Percentiles rank a stretch among this genome's conserved stretches.
phyloP scores from a whole-genome alignment of 2,329 filamentous ascomycete species.

The Didymella keratinophila region DNA sequence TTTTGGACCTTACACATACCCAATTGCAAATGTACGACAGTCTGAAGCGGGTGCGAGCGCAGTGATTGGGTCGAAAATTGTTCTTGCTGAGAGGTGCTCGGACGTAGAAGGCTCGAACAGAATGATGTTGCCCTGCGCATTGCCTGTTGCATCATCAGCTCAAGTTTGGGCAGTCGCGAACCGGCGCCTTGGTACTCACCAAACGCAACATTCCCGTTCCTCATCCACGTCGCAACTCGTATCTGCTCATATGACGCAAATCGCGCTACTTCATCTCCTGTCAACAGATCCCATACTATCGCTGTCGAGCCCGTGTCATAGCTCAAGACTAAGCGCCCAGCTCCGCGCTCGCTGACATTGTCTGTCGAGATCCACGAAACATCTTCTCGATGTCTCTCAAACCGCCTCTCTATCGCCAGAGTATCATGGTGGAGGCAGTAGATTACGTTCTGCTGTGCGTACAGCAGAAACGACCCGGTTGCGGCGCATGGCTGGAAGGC shows the following conservation, averaged over 20 bases:
- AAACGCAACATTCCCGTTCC: constrained; percentile 95
- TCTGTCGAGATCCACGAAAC: constrained; percentile 87
- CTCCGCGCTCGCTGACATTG: constrained; percentile 86
- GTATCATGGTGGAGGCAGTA: constrained; percentile 93
- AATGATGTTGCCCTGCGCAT: constrained; percentile 90
- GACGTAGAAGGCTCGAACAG: constrained; percentile 92
- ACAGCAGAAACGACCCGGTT: constrained; percentile 89
- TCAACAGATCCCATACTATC: constrained; percentile 96
- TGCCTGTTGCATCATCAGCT: constrained; percentile 65
- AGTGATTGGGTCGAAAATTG: constrained; percentile 95
- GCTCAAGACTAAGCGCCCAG: constrained; percentile 86
- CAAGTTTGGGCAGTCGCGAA: constrained; percentile 16
- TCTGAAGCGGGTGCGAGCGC: constrained; percentile 87
- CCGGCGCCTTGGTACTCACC: constrained; percentile 66
- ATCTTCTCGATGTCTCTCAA: constrained; percentile 82
- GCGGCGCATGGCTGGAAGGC: constrained; percentile 88
- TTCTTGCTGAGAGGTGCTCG: constrained; percentile 89
- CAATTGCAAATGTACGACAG: constrained; percentile 94
- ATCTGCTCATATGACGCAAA: constrained; percentile 92
- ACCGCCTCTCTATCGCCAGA: constrained; percentile 84
- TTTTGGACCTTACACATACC: constrained; percentile 62
- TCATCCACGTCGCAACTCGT: constrained; percentile 90
- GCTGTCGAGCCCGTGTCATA: constrained; percentile 91
- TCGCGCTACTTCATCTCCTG: constrained; percentile 87
- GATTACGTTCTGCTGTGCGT: constrained; percentile 81